phyloP scores from a whole-genome alignment of 345 rosid genomes.

The Gossypium sturtianum region DNA sequence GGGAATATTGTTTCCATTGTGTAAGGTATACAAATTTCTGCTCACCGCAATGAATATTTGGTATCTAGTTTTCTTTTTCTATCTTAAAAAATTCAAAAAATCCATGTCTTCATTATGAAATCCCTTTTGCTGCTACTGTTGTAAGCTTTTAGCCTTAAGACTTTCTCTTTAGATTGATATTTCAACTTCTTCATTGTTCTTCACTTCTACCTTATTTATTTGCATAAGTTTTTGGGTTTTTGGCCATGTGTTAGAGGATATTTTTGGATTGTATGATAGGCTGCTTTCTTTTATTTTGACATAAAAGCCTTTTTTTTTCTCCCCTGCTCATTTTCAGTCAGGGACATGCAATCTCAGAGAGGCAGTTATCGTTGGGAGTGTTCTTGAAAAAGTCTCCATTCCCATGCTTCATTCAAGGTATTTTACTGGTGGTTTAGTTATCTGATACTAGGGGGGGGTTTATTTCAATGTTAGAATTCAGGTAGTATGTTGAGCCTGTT shows the following conservation, averaged over 20 bases:
- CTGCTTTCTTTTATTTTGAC: neutral
- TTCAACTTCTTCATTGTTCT: neutral
- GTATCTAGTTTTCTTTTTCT: neutral
- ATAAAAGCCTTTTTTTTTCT: neutral
- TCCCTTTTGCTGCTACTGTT: neutral
- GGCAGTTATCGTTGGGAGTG: conserved; percentile 88
- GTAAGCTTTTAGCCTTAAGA: neutral
- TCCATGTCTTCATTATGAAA: neutral
- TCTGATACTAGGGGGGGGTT: neutral
- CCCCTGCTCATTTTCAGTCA: conserved; percentile 47
- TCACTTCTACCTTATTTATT: neutral
- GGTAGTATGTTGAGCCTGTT: neutral
- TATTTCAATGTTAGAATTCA: neutral
- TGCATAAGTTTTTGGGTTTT: neutral
- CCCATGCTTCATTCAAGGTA: conserved; percentile 95
- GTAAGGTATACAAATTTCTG: conserved; percentile 50
- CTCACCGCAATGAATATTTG: neutral
- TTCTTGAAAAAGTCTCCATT: conserved; percentile 73
- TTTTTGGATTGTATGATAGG: neutral
- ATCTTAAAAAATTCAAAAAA: neutral
- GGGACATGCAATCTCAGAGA: conserved; percentile 91
- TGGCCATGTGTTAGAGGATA: neutral
- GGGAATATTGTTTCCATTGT: conserved; percentile 83
- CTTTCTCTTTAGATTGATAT: neutral
- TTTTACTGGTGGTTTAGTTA: conserved; percentile 5